Conservation (phyloP, 805 yeast genomes). For the Yamadazyma tumulicola region DNA sequence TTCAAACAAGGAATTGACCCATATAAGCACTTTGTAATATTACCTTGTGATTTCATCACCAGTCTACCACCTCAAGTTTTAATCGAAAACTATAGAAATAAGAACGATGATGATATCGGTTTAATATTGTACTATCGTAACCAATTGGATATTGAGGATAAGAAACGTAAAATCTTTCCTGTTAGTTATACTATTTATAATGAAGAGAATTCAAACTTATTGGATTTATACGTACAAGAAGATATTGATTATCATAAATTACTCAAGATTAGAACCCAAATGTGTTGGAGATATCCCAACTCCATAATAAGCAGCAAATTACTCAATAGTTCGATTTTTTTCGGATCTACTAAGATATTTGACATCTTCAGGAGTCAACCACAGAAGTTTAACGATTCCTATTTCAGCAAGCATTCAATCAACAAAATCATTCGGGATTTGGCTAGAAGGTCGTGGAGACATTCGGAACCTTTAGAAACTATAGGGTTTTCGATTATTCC, state of each 20-base stretch:
- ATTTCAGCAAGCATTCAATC: constrained; percentile 47
- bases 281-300: constrained; percentile 86
- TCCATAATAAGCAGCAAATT: constrained; percentile 72
- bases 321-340: constrained; percentile 65
- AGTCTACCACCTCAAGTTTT: constrained; percentile 88
- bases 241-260: constrained; percentile 70
- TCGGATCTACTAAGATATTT: constrained; percentile 43
- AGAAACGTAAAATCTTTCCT: constrained; percentile 55
- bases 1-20: constrained; percentile 26
- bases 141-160: constrained; percentile 71
- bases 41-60: constrained; percentile 94
- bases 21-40: constrained; percentile 53
- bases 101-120: constrained; percentile 64
- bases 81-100: constrained; percentile 77
- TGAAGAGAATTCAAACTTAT: constrained; percentile 46
- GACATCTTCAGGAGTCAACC: constrained; percentile 43
- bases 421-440: constrained; percentile 77
- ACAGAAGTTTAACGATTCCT: constrained; percentile 31
- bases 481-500: constrained; percentile 74
- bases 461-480: constrained; percentile 52
- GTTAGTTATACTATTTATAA: constrained; percentile 67
- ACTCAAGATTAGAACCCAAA: constrained; percentile 74
- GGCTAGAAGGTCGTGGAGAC: constrained; percentile 91
- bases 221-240: constrained; percentile 70
- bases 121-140: constrained; percentile 76